A percentile compares a stretch with the other conserved stretches of the same genome.
phyloP scores from a whole-genome alignment of 2,329 filamentous ascomycete species.

The Arthrobotrys sinensis region DNA sequence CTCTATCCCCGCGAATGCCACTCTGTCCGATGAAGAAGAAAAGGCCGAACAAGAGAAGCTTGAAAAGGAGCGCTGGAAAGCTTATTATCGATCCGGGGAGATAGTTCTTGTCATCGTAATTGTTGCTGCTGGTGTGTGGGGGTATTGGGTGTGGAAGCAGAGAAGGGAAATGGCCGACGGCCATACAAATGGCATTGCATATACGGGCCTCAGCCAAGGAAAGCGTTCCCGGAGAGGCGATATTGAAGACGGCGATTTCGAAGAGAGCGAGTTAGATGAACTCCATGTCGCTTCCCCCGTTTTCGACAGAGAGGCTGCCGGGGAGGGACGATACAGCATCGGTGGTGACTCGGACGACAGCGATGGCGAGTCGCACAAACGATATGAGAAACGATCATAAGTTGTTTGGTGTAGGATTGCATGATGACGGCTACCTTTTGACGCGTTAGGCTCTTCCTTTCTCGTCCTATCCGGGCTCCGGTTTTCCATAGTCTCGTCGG shows the following conservation, averaged over 20 bases:
- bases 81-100: constrained; percentile 89
- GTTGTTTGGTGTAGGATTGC: not conserved
- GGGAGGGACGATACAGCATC: constrained; percentile 73
- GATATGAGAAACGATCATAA: constrained; percentile 37
- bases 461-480: not conserved
- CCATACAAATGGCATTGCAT: constrained; percentile 63
- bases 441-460: constrained; percentile 9
- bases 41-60: constrained; percentile 79
- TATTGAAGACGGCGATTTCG: constrained; percentile 77
- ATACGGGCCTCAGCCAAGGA: constrained; percentile 68
- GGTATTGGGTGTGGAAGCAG: constrained; percentile 78
- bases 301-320: constrained; percentile 65
- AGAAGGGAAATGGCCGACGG: constrained; percentile 72
- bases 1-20: constrained; percentile 81
- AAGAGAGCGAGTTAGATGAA: constrained; percentile 77
- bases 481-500: not conserved
- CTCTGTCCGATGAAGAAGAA: constrained; percentile 71
- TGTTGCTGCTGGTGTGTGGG: constrained; percentile 81
- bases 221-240: constrained; percentile 69
- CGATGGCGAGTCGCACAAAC: constrained; percentile 37
- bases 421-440: constrained; percentile 17
- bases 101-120: constrained; percentile 86
- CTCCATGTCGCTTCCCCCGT: constrained; percentile 72
- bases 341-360: constrained; percentile 73
- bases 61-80: constrained; percentile 88